Conservation (phyloP, 345 rosid genomes). For the Sisymbrium irio region DNA sequence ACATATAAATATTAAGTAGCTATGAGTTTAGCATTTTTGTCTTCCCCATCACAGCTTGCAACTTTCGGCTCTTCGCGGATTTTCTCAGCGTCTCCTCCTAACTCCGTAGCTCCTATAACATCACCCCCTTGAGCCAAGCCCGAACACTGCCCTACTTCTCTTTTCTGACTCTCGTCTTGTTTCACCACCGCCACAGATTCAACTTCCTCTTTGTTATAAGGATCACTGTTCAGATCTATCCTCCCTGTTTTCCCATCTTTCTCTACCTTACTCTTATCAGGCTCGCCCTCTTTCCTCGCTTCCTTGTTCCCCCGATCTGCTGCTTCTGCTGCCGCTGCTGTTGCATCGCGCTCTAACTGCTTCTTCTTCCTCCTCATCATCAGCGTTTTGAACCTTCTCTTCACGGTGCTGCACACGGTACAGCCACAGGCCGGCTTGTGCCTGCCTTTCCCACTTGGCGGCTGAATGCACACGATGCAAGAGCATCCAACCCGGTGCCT, state of each 20-base stretch:
- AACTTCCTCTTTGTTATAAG: constrained; percentile 22
- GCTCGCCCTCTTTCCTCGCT: constrained; percentile 27
- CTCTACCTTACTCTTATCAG: constrained; percentile 33
- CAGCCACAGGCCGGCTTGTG: constrained; percentile 77
- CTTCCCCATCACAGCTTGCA: constrained; percentile 13
- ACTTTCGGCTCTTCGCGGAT: constrained; percentile 9
- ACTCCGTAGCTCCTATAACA: constrained; percentile 17
- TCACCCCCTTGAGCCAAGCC: constrained; percentile 9
- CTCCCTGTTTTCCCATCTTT: constrained; percentile 36
- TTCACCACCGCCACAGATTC: constrained; percentile 24
- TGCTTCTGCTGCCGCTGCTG: constrained; percentile 27
- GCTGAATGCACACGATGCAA: constrained; percentile 98
- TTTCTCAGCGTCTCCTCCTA: constrained; percentile 19
- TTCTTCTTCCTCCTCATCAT: constrained; percentile 88
- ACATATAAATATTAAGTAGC: neutral
- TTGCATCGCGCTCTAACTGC: constrained; percentile 61
- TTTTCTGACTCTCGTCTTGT: neutral
- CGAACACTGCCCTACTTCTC: constrained; percentile 18
- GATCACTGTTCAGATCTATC: constrained; percentile 39
- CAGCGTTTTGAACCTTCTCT: constrained; percentile 85
- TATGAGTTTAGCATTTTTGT: neutral
- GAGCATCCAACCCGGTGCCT: constrained; percentile 91
- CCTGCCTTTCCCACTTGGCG: constrained; percentile 95
- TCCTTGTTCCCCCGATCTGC: constrained; percentile 27
- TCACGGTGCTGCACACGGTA: constrained; percentile 91